Base-by-base conservation (phyloP, 1,284 basidiomycete genomes). In the Tetrapyrgos nigripes region DNA sequence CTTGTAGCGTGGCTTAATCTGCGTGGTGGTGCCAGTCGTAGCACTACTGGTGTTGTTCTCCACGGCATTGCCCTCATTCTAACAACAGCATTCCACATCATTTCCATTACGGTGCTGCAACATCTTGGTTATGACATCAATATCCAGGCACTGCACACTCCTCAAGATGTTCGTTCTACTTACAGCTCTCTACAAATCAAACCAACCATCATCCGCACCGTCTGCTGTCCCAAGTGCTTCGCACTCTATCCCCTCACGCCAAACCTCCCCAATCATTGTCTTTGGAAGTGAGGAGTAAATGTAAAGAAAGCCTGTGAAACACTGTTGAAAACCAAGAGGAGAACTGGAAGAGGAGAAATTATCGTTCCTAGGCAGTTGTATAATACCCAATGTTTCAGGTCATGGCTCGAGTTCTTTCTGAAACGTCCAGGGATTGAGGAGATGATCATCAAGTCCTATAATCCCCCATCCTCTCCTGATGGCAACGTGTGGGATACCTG, bases 401-500 rank as follows among this genome's bases (percentile, higher is more conserved):
- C 69, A 13, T 75, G 74, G 73, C 68, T 73, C 13, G 28, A 68
- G 50, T 71, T 57, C 46, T 69, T 75, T 55, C 66, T 74, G 4
- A 67, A 67, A 8, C 60, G 66, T n/a, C 64, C 63, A 24, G 56
- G 59, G 27, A 72, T 76, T 52, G 71, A n/a, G n/a, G n/a, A n/a
- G n/a, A n/a, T n/a, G n/a, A n/a, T n/a, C n/a, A n/a, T n/a, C n/a
- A n/a, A n/a, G n/a, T n/a, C n/a, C n/a, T n/a, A n/a, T n/a, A n/a
- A n/a, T n/a, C n/a, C n/a, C n/a, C n/a, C n/a, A n/a, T n/a, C n/a
- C n/a, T n/a, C n/a, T n/a, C n/a, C n/a, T n/a, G n/a, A n/a, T n/a
- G n/a, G n/a, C n/a, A n/a, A n/a, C n/a, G n/a, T n/a, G n/a, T n/a
- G n/a, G n/a, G n/a, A n/a, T n/a, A n/a, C n/a, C n/a, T n/a, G n/a